These are phyloP conservation scores for Nakaseomyces glabratus DNA, from an alignment of 1,139 yeast species.

Conservation along the genomic window DNA sequence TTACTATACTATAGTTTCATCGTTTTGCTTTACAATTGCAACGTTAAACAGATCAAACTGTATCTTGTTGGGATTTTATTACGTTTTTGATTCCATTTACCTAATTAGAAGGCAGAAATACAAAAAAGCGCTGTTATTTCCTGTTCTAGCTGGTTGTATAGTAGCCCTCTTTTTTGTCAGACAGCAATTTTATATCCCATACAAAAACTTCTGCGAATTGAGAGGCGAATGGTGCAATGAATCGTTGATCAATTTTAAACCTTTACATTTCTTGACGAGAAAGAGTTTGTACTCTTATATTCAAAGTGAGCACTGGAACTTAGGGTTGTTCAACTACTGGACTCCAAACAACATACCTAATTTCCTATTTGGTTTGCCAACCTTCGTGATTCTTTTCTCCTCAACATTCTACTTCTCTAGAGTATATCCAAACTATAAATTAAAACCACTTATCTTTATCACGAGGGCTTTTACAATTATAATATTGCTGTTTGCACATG, in stretches of 20 bases:
- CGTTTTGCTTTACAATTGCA: conserved; percentile 48
- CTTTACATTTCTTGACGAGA: conserved; percentile 27
- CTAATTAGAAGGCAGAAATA: conserved; percentile 17
- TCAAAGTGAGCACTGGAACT: conserved; percentile 75
- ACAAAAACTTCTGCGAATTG: conserved; percentile 53
- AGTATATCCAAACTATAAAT: conserved; percentile 19
- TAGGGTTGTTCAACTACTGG: conserved; percentile 79
- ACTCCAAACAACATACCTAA: conserved; percentile 72
- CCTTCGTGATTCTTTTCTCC: conserved; percentile 37
- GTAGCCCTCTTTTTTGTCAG: conserved; percentile 41
- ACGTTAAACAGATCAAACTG: conserved; percentile 69
- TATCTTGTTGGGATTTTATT: conserved; percentile 59
- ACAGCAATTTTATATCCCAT: conserved; percentile 45
- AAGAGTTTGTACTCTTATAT: conserved; percentile 64
- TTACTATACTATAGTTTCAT: conserved; percentile 40
- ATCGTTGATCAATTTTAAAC: conserved; percentile 19
- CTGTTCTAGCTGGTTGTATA: conserved; percentile 47
- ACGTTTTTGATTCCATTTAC: conserved; percentile 45
- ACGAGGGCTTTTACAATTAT: conserved; percentile 40
- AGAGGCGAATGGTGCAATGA: conserved; percentile 69
- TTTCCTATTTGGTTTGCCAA: conserved; percentile 70
- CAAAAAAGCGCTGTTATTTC: conserved; percentile 21
- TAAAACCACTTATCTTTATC: conserved; percentile 37
- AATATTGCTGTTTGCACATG: conserved; percentile 62
- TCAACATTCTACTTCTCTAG: conserved; percentile 29